Conservation (phyloP, 768 basidiomycete species). For the Termitomyces sp. region DNA sequence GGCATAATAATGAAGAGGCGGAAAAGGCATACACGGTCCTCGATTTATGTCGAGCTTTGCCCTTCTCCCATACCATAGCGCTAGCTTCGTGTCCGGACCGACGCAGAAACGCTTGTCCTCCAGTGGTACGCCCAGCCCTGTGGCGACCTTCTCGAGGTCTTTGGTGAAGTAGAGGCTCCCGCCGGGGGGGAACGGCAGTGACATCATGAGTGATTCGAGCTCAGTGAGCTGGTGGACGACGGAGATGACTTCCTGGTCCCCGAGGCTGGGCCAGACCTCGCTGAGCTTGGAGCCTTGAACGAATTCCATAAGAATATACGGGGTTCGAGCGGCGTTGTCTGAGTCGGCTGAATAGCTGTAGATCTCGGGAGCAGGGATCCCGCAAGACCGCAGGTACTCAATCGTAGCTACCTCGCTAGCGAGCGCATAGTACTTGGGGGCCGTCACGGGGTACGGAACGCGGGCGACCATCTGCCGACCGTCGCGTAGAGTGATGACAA, state of each 20-base stretch:
- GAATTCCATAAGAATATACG: background rate
- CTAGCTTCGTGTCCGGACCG: no score
- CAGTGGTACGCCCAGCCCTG: background rate
- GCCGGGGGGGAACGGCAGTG: constrained; percentile 37
- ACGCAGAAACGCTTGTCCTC: background rate
- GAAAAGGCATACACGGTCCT: background rate
- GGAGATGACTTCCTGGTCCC: constrained; percentile 35
- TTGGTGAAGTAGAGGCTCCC: constrained; percentile 19
- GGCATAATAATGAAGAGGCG: background rate
- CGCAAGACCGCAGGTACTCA: background rate
- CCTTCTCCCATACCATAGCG: no score
- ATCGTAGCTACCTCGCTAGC: background rate
- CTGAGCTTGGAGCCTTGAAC: background rate
- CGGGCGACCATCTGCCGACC: no score
- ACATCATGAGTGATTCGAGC: constrained; percentile 48
- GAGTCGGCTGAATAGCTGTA: background rate
- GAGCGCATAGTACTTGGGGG: background rate
- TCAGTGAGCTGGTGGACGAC: constrained; percentile 41
- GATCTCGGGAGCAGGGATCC: background rate
- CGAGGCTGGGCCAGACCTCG: constrained; percentile 15
- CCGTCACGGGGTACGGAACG: background rate
- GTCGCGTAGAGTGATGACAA: background rate
- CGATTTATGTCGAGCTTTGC: no score
- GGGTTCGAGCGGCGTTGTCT: background rate
- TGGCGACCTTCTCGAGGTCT: no score